Percentiles rank a stretch among this genome's conserved stretches.
Conservation (phyloP, 1,284 basidiomycete genomes). For the Moniliophthora roreri region DNA sequence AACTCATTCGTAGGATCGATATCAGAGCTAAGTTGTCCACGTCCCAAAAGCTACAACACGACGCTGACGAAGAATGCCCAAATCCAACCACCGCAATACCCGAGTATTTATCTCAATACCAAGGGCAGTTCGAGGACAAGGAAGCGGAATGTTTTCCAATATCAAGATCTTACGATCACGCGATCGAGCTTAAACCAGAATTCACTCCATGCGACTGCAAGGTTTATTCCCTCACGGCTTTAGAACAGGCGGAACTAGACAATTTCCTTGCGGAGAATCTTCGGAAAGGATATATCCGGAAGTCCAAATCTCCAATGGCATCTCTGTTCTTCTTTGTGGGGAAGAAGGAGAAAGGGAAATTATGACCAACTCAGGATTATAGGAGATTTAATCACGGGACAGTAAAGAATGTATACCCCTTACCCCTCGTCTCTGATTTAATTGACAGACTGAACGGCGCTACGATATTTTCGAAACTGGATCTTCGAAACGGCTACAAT, state of each 20-base stretch:
- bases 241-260: constrained; percentile 11
- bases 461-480: constrained; percentile 28
- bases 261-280: constrained; percentile 34
- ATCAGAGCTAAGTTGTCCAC: neutral
- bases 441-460: constrained; percentile 26
- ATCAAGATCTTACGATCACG: constrained; percentile 18
- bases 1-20: neutral
- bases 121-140: constrained; percentile 22
- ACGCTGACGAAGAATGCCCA: too few relatives aligned
- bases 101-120: constrained; percentile 3
- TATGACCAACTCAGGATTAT: constrained; percentile 30
- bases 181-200: constrained; percentile 27
- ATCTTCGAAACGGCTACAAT: constrained; percentile 27
- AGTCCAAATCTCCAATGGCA: constrained; percentile 28
- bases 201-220: constrained; percentile 22
- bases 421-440: constrained; percentile 32
- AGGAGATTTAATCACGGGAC: constrained; percentile 30
- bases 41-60: too few relatives aligned
- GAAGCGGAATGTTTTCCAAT: constrained; percentile 8
- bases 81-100: neutral
- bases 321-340: constrained; percentile 41
- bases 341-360: constrained; percentile 35
- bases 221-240: constrained; percentile 26
- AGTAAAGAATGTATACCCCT: constrained; percentile 28
- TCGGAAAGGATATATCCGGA: constrained; percentile 20